These are phyloP conservation scores for Lactarius tabidus DNA, from an alignment of 768 basidiomycete species.

Conservation along the genomic window DNA sequence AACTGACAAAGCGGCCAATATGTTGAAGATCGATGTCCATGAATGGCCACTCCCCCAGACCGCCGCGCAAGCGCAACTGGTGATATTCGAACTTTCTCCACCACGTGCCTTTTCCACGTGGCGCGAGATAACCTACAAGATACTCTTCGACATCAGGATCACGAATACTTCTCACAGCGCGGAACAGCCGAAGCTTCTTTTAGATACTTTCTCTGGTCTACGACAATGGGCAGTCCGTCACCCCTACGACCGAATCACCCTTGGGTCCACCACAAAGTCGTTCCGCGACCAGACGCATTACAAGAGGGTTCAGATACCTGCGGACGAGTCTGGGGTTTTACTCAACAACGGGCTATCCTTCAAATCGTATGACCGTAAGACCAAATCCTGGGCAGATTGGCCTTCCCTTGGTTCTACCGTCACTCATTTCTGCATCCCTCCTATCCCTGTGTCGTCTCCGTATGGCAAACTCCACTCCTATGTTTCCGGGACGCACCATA, in stretches of 20 bases:
- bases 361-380: neutral
- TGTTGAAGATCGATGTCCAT: neutral
- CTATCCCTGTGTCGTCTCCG: neutral
- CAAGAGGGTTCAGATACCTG: neutral
- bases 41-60: too few relatives aligned
- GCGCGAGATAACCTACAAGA: neutral
- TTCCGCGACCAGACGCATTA: neutral
- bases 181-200: neutral
- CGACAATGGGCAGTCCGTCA: neutral
- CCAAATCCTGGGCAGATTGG: neutral
- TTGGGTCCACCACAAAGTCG: neutral
- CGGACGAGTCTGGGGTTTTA: neutral
- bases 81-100: too few relatives aligned
- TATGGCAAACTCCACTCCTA: neutral
- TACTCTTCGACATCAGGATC: neutral
- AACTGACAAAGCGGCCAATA: too few relatives aligned
- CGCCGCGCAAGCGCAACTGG: neutral
- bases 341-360: neutral
- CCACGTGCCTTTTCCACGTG: neutral
- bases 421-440: neutral
- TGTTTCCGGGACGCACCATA: conserved; percentile 9
- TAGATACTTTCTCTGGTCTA: neutral
- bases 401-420: neutral
- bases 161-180: neutral
- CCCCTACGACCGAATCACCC: neutral